Evolutionary conservation across 2,329 filamentous ascomycete species (phyloP), one percentile per base, ranked within the genome.

Genomic region (Trichoderma simmonsii): DNA sequence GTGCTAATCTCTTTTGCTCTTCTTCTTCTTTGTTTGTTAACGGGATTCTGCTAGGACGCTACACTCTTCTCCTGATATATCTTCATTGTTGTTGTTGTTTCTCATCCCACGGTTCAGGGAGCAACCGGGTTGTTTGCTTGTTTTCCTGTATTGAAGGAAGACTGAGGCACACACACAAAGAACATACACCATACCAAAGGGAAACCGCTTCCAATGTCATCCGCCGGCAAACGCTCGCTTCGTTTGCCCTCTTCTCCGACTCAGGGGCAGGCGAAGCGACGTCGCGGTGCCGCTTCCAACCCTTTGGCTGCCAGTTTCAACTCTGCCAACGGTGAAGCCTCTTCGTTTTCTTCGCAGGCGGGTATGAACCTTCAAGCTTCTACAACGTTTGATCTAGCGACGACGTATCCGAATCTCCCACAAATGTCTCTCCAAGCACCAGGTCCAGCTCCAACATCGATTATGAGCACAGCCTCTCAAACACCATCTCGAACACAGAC

Each of bases 251-350:
- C 70, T 9, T 57, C 70, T n/a, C 54, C 70, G 28, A 15, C 18
- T 61, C 39, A 61, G 21, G 63, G 54, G 12, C 70, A 60, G 70
- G 57, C 39, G 4, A 71, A 71, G 36, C 62, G 70, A 51, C 51
- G 70, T 28, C 43, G 70, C 34, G 26, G 21, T 21, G 51, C 14
- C 0, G 48, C 21, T 14, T 28, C 64, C 24, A 39, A 8, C 9
- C 14, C 64, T 0, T 3, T 43, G 1, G 2, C 24, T 6, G 24
- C n/a, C 4, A 26, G 21, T 28, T 15, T 67, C 11, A 15, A 18
- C 24, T 21, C 51, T 30, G 6, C 32, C 24, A 43, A n/a, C 2
- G 34, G 3, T n/a, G 32, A 28, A 21, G 18, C n/a, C 8, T 11
- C 51, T 21, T 39, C 32, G 7, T 6, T 39, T 34, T 61, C 43